Conservation (phyloP, 352 stramenopile species). For the Globisporangium lucens region DNA sequence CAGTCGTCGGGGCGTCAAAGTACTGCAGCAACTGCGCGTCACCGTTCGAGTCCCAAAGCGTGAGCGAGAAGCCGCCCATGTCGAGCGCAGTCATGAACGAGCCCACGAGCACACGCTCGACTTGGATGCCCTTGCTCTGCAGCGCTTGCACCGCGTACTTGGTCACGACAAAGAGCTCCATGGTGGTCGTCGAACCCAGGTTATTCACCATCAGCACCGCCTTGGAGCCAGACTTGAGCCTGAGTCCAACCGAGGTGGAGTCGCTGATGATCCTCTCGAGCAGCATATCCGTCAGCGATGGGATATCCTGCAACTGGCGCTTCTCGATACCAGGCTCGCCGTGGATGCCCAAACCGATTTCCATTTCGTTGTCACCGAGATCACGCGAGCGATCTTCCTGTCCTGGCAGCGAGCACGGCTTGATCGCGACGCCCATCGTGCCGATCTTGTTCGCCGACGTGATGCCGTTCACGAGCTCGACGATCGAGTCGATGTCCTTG, state of each 20-base stretch:
- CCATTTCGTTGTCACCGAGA: constrained; percentile 70
- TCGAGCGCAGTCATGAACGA: constrained; percentile 97
- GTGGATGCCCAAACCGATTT: constrained; percentile 96
- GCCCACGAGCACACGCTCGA: constrained; percentile 89
- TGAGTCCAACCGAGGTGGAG: constrained; percentile 35
- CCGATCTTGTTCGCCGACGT: constrained; percentile 68
- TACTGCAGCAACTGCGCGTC: constrained; percentile 44
- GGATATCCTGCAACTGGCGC: constrained; percentile 50
- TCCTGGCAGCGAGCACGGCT: constrained; percentile 93
- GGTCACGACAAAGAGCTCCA: constrained; percentile 95
- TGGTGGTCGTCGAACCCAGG: constrained; percentile 91
- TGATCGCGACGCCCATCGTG: constrained; percentile 95
- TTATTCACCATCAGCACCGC: constrained; percentile 95
- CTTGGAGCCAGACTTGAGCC: constrained; percentile 33
- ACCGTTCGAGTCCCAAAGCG: constrained; percentile 79
- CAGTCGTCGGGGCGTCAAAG: constrained; percentile 61
- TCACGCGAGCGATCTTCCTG: constrained; percentile 58
- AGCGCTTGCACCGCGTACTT: constrained; percentile 75
- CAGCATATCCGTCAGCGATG: constrained; percentile 45
- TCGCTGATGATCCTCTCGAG: constrained; percentile 48
- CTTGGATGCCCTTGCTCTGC: constrained; percentile 51
- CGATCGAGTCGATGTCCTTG: constrained; percentile 68
- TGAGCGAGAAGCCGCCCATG: constrained; percentile 95
- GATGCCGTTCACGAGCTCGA: constrained; percentile 62
- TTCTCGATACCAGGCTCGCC: constrained; percentile 86